Conservation (phyloP, 2,329 filamentous ascomycete species). For the Pestalotiopsis sp. region DNA sequence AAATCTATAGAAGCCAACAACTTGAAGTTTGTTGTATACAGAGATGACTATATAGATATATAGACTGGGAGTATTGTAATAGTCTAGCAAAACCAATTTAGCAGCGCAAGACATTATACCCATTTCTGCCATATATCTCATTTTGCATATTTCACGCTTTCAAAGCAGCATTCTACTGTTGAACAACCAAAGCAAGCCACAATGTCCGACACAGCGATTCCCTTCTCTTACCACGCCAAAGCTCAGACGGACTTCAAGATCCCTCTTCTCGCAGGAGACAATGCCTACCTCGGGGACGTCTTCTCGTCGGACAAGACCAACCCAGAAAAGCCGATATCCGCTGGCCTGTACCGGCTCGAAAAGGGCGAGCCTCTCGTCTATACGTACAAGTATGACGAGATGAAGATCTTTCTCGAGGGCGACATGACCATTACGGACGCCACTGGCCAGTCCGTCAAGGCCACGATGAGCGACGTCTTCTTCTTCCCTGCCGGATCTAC, state of each 20-base stretch:
- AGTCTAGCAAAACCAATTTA: no score
- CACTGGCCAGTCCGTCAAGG: slow-evolving; percentile 61
- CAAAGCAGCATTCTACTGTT: neutral
- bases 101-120: no score
- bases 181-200: neutral
- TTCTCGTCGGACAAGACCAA: slow-evolving; percentile 56
- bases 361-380: slow-evolving; percentile 70
- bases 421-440: slow-evolving; percentile 66
- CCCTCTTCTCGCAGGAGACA: slow-evolving; percentile 64
- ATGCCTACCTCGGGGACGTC: slow-evolving; percentile 68
- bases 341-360: slow-evolving; percentile 69
- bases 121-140: neutral
- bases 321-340: slow-evolving; percentile 61
- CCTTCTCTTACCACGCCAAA: slow-evolving; percentile 47
- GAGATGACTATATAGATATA: no score
- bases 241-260: slow-evolving; percentile 64
- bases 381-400: slow-evolving; percentile 72
- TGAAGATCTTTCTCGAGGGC: slow-evolving; percentile 74
- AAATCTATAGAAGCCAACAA: no score
- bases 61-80: no score
- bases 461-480: slow-evolving; percentile 66
- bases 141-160: neutral
- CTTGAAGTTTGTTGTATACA: no score
- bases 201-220: slow-evolving; percentile 1
- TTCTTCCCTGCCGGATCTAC: slow-evolving; percentile 68